Evolutionary conservation across 2,329 filamentous ascomycete species (phyloP).

Genomic region (Pseudogymnoascus sp.): DNA sequence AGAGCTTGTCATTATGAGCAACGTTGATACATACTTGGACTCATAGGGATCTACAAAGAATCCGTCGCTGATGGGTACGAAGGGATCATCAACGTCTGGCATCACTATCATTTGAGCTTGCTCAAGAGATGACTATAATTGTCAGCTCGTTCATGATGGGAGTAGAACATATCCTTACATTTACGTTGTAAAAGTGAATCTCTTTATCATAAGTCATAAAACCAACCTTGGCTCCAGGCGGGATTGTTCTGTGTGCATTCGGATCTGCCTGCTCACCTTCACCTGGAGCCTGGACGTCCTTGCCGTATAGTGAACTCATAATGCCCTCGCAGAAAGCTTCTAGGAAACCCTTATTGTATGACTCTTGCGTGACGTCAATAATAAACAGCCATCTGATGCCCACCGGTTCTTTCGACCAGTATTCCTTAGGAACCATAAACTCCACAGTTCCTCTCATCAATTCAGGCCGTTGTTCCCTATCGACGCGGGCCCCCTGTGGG

Average conservation of each 20-base stretch:
- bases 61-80: conserved; percentile 83
- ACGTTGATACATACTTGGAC: conserved; percentile 52
- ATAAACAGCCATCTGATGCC: conserved; percentile 83
- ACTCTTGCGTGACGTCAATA: conserved; percentile 87
- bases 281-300: conserved; percentile 42
- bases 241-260: conserved; percentile 47
- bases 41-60: conserved; percentile 92
- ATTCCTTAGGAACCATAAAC: conserved; percentile 95
- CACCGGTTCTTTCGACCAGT: conserved; percentile 92
- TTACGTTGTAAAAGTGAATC: conserved; percentile 96
- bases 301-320: conserved; percentile 72
- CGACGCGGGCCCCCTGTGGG: conserved; percentile 76
- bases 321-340: conserved; percentile 89
- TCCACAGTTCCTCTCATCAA: conserved; percentile 88
- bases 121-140: conserved; percentile 57
- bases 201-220: conserved; percentile 96
- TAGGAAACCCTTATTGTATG: conserved; percentile 82
- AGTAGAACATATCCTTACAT: conserved; percentile 44
- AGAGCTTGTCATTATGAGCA: not conserved
- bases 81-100: conserved; percentile 94
- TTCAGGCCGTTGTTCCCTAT: conserved; percentile 82
- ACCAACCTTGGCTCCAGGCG: conserved; percentile 76
- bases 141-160: not conserved
- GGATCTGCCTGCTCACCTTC: conserved; percentile 43
- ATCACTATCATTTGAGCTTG: conserved; percentile 98